Evolutionary conservation across 371 early-diverging fungal species (phyloP), one percentile per base, ranked within the genome.

Genomic region (Mortierella sp.): DNA sequence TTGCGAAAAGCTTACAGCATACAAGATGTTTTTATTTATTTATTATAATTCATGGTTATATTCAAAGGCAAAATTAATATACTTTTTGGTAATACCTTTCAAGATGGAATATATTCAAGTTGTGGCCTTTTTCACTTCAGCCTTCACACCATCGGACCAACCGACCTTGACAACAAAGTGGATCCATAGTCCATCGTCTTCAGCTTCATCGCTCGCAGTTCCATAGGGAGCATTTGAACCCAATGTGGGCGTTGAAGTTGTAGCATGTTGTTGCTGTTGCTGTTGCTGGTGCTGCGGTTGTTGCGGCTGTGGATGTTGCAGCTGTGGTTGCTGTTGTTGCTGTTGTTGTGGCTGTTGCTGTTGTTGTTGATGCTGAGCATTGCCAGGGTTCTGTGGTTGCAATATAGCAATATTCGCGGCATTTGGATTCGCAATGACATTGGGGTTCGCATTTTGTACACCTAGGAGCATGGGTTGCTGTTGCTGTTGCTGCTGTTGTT

Each of bases 91-190:
- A n/a, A n/a, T n/a, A n/a, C n/a, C n/a, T n/a, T n/a, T n/a, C n/a
- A n/a, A n/a, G n/a, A n/a, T n/a, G n/a, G n/a, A n/a, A n/a, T n/a
- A n/a, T n/a, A n/a, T 16, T 47, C 66, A 58, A 11, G 54, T 65
- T 5, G 22, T 62, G 0, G 66, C 70, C 51, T 69, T 73, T 28
- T n/a, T n/a, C n/a, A 51, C 67, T 12, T 57, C 71, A 5, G 43
- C 32, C 20, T 55, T 62, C 45, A 64, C 63, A n/a, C 68, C 62
- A 51, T 80, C 81, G 16, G 75, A 68, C 81, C 81, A 80, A 22
- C 81, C 81, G 5, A 80, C 75, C 47, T 80, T 75, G 57, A 80
- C 81, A 43, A 80, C 81, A 75, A 80, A 80, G 39, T 80, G 71
- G 54, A 80, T 72, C 81, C 81, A 80, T 0, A 80, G 72, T 2